Evolutionary conservation across 106 monocot genomes (phyloP).

Genomic region (Vanilla planifolia): DNA sequence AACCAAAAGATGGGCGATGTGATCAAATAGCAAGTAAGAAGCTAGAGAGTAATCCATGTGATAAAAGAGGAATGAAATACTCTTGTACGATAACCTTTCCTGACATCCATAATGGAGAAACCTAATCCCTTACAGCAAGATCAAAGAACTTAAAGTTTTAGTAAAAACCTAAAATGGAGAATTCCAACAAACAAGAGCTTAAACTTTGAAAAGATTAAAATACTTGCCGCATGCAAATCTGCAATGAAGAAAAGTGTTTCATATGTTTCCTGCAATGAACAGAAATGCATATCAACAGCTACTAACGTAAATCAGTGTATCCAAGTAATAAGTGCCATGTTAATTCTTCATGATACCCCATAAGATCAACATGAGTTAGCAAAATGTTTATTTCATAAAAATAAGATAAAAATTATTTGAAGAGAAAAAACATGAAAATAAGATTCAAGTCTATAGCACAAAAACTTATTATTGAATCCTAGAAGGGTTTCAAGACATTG

Average conservation of each 20-base stretch:
- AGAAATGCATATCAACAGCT: conserved; percentile 9
- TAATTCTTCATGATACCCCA: background rate
- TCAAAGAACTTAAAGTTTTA: too few relatives aligned
- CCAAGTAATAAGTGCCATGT: background rate
- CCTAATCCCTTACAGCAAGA: too few relatives aligned
- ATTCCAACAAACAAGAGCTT: background rate
- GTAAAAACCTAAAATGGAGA: too few relatives aligned
- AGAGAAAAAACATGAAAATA: background rate
- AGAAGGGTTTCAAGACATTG: background rate
- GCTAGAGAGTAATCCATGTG: too few relatives aligned
- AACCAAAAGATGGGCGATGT: too few relatives aligned
- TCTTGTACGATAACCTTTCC: too few relatives aligned
- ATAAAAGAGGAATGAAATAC: too few relatives aligned
- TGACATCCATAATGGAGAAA: too few relatives aligned
- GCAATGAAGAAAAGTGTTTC: conserved; percentile 97
- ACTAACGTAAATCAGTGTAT: background rate
- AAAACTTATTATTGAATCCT: background rate
- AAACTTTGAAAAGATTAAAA: background rate
- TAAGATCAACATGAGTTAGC: background rate
- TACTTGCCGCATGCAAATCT: conserved; percentile 83
- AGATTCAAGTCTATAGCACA: background rate
- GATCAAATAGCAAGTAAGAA: too few relatives aligned
- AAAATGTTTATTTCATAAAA: background rate
- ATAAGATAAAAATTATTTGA: too few relatives aligned
- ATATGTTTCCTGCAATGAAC: conserved; percentile 62